Evolutionary conservation across 2,329 filamentous ascomycete genomes (phyloP), one percentile per base, ranked within the genome.

Genomic region (Phaeophleospora eucalypticola): DNA sequence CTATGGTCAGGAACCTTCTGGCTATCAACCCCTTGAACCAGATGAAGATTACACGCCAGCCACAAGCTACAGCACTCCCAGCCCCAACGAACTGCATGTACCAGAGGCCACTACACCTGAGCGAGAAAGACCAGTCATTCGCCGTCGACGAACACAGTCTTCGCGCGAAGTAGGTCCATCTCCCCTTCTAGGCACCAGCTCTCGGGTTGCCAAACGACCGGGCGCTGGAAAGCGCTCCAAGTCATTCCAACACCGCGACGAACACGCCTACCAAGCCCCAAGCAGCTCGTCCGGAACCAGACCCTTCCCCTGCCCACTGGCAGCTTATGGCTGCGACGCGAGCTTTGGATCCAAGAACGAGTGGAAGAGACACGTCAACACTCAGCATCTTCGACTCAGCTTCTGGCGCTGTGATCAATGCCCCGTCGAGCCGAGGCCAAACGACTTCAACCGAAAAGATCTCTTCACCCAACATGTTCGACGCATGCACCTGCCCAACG

Each of bases 381-480:
- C 85, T 0, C 86, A 94, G 62, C 90, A 97, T 62, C 73, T 95
- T 20, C 80, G 83, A 45, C 73, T 87, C 3, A 71, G 78, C 36
- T 86, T 83, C 68, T 96, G 84, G 80, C 75, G 84, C 46, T 96
- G 90, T 70, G 78, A 83, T 55, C 72, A 85, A 20, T 84, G 80
- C 50, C 50, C n/a, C 29, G 50, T 59, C 15, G 57, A 62, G 24
- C 47, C 54, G 51, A 37, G 36, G 53, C 49, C 64, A 43, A 82
- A 84, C 58, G 83, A 81, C 65, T 95, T 95, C 73, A 94, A 94
- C 68, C 85, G 90, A 60, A 95, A 94, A 65, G 90, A 96, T 61
- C 79, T 96, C 12, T 95, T 90, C 71, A 89, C 85, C 0, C 89
- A 95, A 61, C 91, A 96, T 63, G 76, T 91, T 2, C 80, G 87